phyloP scores from a whole-genome alignment of 768 basidiomycete species.

The Auricularia cornea region DNA sequence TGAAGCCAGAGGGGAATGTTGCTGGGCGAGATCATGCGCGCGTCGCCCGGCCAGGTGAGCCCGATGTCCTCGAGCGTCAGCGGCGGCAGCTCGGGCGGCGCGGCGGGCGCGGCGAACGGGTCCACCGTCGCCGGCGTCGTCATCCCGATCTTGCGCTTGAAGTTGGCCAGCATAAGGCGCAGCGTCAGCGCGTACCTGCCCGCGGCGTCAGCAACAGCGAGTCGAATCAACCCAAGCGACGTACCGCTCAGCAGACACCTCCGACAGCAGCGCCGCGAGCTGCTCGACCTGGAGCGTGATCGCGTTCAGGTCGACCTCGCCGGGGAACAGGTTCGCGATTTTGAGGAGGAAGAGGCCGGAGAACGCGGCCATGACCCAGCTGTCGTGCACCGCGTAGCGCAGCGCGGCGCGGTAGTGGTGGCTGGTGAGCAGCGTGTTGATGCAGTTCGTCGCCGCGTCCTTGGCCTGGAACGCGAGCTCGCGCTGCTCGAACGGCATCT shows the following conservation, averaged over 20 bases:
- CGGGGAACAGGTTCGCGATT: slow-evolving; percentile 89
- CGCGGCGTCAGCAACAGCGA: neutral
- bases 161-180: slow-evolving; percentile 87
- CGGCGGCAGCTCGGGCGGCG: slow-evolving; percentile 40
- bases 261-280: slow-evolving; percentile 80
- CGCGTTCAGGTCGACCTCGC: slow-evolving; percentile 66
- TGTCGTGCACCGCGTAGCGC: slow-evolving; percentile 88
- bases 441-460: slow-evolving; percentile 79
- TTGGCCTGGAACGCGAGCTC: slow-evolving; percentile 94
- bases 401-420: slow-evolving; percentile 79
- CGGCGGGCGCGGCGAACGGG: slow-evolving; percentile 47
- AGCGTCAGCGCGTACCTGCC: slow-evolving; percentile 79
- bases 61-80: slow-evolving; percentile 84
- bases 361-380: slow-evolving; percentile 84
- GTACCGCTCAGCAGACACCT: slow-evolving; percentile 86
- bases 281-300: slow-evolving; percentile 85
- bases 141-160: slow-evolving; percentile 80
- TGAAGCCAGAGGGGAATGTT: slow-evolving; percentile 88
- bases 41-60: slow-evolving; percentile 52
- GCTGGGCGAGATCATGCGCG: slow-evolving; percentile 46
- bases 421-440: slow-evolving; percentile 76
- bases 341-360: slow-evolving; percentile 87
- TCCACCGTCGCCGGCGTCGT: slow-evolving; percentile 27
- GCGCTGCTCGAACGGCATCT: slow-evolving; percentile 91
- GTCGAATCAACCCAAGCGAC: slow-evolving; percentile 6